Evolutionary conservation across 2,329 filamentous ascomycete species (phyloP), one percentile per base, ranked within the genome.

Genomic region (Pseudocercospora vitis): DNA sequence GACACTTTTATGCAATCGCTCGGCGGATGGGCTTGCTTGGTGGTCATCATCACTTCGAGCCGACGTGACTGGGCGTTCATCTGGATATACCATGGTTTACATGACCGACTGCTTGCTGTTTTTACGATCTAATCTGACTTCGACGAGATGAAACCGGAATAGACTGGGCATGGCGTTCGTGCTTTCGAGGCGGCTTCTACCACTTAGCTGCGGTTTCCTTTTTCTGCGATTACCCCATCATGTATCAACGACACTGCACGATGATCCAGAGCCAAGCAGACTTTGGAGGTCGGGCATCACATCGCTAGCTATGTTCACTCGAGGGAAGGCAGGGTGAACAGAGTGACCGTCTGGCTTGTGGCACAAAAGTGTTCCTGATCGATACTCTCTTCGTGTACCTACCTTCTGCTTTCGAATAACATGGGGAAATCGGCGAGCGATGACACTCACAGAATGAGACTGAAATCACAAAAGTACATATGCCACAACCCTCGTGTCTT

Each of bases 1-100:
- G 37, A 42, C 37, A 21, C 19, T n/a, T n/a, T n/a, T n/a, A n/a
- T n/a, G n/a, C n/a, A n/a, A n/a, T n/a, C n/a, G n/a, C n/a, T n/a
- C n/a, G n/a, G n/a, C n/a, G n/a, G n/a, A n/a, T n/a, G n/a, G n/a
- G n/a, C n/a, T n/a, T n/a, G n/a, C n/a, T n/a, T n/a, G n/a, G n/a
- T n/a, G n/a, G n/a, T n/a, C n/a, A n/a, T n/a, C n/a, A n/a, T n/a
- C n/a, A n/a, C n/a, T n/a, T n/a, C n/a, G n/a, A n/a, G n/a, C n/a
- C n/a, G 37, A 42, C 37, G 12, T 29, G 26, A 29, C 26, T 29
- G 26, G 37, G 37, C 37, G 37, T 42, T 42, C 11, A 21, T 42
- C 37, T 42, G 37, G 37, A 42, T 42, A 42, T 42, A 42, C 37
- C 37, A 42, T 42, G 37, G 37, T 23, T 24, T 42, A 21, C n/a